A percentile compares a stretch with the other conserved stretches of the same genome.
Evolutionary conservation across 2,329 filamentous ascomycete genomes (phyloP).

Genomic region (Pseudocercospora musae): DNA sequence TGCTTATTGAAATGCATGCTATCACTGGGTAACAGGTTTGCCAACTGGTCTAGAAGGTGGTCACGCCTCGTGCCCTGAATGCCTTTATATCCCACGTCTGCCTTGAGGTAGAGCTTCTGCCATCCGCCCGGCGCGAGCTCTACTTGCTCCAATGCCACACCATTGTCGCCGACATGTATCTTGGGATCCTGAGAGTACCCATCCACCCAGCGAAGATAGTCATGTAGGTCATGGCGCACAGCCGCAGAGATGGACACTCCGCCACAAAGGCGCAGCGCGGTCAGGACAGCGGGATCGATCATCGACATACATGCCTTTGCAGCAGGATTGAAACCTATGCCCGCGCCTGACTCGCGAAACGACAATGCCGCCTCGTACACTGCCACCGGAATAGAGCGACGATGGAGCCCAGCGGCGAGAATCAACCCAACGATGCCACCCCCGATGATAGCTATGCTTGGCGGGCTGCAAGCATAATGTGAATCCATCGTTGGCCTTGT

Average conservation of each 20-base stretch:
- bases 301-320: too few relatives aligned
- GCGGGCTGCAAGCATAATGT: too few relatives aligned
- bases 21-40: conserved; percentile 41
- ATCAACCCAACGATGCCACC: too few relatives aligned
- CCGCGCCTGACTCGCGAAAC: too few relatives aligned
- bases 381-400: too few relatives aligned
- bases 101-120: background rate
- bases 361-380: too few relatives aligned
- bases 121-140: background rate
- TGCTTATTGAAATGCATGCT: conserved; percentile 34
- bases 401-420: too few relatives aligned
- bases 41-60: conserved; percentile 42
- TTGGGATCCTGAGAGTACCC: background rate
- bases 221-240: background rate
- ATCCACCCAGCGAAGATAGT: background rate
- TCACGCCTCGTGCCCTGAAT: background rate
- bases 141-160: background rate
- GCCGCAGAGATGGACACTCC: background rate
- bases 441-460: too few relatives aligned
- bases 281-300: background rate
- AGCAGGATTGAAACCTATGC: too few relatives aligned
- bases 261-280: background rate
- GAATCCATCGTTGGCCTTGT: too few relatives aligned
- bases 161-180: background rate
- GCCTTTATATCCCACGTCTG: background rate